These are phyloP conservation scores for Kazachstania taianensis DNA, from an alignment of 805 yeast genomes.

Conservation along the genomic window DNA sequence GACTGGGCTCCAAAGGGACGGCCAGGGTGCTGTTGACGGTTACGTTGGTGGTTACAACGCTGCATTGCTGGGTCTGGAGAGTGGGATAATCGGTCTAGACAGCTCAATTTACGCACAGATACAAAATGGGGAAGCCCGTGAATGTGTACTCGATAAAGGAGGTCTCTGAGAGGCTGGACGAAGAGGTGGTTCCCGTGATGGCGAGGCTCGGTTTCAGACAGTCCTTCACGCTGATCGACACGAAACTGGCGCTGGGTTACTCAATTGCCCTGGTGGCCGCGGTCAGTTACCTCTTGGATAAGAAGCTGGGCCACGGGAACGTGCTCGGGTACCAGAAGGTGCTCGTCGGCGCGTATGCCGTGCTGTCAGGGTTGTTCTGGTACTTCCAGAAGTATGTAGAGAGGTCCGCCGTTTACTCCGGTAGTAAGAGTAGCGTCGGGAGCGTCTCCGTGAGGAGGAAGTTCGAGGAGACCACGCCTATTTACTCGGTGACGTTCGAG, in stretches of 20 bases:
- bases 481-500: constrained; percentile 33
- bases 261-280: constrained; percentile 41
- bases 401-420: constrained; percentile 38
- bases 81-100: no score
- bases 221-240: constrained; percentile 28
- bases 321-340: constrained; percentile 32
- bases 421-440: constrained; percentile 26
- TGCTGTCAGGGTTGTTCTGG: constrained; percentile 33
- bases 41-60: no score
- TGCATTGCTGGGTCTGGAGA: no score
- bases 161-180: constrained; percentile 24
- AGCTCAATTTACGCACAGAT: no score
- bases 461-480: constrained; percentile 34
- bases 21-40: no score
- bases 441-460: constrained; percentile 23
- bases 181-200: constrained; percentile 20
- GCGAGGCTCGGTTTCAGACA: constrained; percentile 18
- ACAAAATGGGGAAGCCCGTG: constrained; percentile 23
- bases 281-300: constrained; percentile 39
- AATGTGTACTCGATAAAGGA: constrained; percentile 27
- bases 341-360: constrained; percentile 33
- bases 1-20: no score
- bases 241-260: constrained; percentile 42
- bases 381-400: constrained; percentile 30
- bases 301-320: constrained; percentile 37